These are phyloP conservation scores for Juglanconis juglandina DNA, from an alignment of 2,329 filamentous ascomycete genomes.

Conservation along the genomic window DNA sequence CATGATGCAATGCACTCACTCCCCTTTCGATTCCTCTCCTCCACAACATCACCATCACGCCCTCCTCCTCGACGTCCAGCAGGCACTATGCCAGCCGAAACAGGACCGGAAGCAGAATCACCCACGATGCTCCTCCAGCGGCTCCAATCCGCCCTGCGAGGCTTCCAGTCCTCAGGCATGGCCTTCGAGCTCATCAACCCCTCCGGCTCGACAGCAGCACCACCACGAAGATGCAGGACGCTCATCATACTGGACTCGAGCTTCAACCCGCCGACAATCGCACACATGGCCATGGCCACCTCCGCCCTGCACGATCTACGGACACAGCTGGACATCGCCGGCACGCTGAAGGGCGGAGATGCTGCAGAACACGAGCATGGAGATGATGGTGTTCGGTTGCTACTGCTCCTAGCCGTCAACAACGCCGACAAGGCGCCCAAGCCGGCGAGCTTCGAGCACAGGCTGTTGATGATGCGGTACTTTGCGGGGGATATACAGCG, in stretches of 20 bases:
- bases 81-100: background rate
- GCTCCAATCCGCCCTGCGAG: slow-evolving; percentile 7
- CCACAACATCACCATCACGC: background rate
- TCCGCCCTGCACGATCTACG: slow-evolving; percentile 38
- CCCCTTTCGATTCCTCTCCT: background rate
- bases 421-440: slow-evolving; percentile 66
- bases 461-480: slow-evolving; percentile 68
- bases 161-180: slow-evolving; percentile 13
- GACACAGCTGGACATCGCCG: background rate
- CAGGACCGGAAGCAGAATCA: background rate
- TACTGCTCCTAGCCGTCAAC: slow-evolving; percentile 59
- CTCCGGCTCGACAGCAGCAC: slow-evolving; percentile 11
- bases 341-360: slow-evolving; percentile 4
- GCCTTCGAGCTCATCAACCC: slow-evolving; percentile 11
- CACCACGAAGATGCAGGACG: slow-evolving; percentile 25
- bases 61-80: background rate
- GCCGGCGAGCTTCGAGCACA: slow-evolving; percentile 64
- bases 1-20: slow-evolving; percentile 7
- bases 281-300: slow-evolving; percentile 56
- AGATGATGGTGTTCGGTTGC: slow-evolving; percentile 35
- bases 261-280: slow-evolving; percentile 65
- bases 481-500: slow-evolving; percentile 57
- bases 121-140: slow-evolving; percentile 9
- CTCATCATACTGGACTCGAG: slow-evolving; percentile 64
- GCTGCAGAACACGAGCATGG: background rate